Base-by-base conservation (phyloP, 2,329 filamentous ascomycete genomes). In the Penicillium sp. region DNA sequence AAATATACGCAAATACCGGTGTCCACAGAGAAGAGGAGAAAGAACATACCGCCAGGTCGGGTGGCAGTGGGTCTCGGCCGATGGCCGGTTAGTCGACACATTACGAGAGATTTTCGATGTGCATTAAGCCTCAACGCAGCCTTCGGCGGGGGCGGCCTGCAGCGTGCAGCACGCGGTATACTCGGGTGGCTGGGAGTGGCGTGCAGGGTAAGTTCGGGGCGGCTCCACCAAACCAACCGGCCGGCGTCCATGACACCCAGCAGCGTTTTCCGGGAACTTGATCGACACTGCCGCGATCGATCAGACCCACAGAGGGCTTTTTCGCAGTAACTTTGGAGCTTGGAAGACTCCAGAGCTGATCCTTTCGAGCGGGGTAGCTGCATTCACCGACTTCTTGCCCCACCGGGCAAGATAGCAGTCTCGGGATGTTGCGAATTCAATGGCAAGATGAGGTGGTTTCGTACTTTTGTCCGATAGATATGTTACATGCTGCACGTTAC, bases 231-330 rank as follows among this genome's bases (percentile, higher is more conserved):
- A 39, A 39, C 35, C 30, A 46, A 16, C 24, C 35, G 24, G 18
- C 27, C 28, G n/a, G 7, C 31, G 31, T 16, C 9, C 16, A 16
- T 35, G 31, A 35, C 20, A 36, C 43, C 28, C 22, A 36, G 27
- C 22, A 45, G 28, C 22, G 20, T 36, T 28, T 46, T 5, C 16
- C 5, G 39, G 36, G 36, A 40, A 35, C 39, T 10, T 14, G 40
- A 51, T 47, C 38, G 46, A 43, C 45, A 25, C 30, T 35, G 28
- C 43, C 40, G 14, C 44, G 27, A 51, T 51, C 44, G 35, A 35
- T 35, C n/a, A 16, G 30, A n/a, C n/a, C 30, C 14, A n/a, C 30
- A 33, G 13, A 14, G 13, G 30, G 13, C 4, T 14, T 33, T 33
- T 14, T n/a, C 30, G 14, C 30, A 6, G 30, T 14, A n/a, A 33